A percentile compares a stretch with the other conserved stretches of the same genome.
These are phyloP conservation scores for Exophiala xenobiotica DNA, from an alignment of 2,329 filamentous ascomycete species.

Conservation along the genomic window DNA sequence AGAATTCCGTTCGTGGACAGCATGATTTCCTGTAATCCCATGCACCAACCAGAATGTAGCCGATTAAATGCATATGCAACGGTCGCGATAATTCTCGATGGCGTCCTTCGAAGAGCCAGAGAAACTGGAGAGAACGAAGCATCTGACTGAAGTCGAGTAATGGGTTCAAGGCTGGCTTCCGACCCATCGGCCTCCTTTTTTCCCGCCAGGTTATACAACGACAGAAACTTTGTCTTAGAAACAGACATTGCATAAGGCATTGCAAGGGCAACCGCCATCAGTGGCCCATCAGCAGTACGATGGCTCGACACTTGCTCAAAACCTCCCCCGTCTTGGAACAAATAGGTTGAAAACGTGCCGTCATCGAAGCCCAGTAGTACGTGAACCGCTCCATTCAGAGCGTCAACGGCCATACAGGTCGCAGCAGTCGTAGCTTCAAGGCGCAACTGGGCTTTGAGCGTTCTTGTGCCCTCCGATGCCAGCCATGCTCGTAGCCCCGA, in stretches of 20 bases:
- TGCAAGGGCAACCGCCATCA: conserved; percentile 69
- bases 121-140: conserved; percentile 76
- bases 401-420: conserved; percentile 65
- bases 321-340: conserved; percentile 36
- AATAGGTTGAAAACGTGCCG: conserved; percentile 71
- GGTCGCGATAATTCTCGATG: conserved; percentile 67
- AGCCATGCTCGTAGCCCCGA: conserved; percentile 78
- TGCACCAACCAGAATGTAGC: conserved; percentile 75
- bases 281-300: conserved; percentile 59
- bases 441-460: conserved; percentile 54
- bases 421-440: conserved; percentile 43
- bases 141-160: conserved; percentile 57
- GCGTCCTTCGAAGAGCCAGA: conserved; percentile 70
- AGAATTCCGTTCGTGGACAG: conserved; percentile 19
- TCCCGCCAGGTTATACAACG: conserved; percentile 66
- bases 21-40: conserved; percentile 87
- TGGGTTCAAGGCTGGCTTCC: background rate
- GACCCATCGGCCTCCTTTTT: conserved; percentile 51
- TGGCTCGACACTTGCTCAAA: conserved; percentile 41
- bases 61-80: conserved; percentile 84
- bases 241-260: conserved; percentile 76
- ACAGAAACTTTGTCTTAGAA: conserved; percentile 70
- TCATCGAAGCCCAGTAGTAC: conserved; percentile 69
- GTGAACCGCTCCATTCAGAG: conserved; percentile 51
- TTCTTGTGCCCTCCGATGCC: conserved; percentile 57